phyloP scores from a whole-genome alignment of 495 filamentous ascomycete genomes.

The Aspergillus nidulans region DNA sequence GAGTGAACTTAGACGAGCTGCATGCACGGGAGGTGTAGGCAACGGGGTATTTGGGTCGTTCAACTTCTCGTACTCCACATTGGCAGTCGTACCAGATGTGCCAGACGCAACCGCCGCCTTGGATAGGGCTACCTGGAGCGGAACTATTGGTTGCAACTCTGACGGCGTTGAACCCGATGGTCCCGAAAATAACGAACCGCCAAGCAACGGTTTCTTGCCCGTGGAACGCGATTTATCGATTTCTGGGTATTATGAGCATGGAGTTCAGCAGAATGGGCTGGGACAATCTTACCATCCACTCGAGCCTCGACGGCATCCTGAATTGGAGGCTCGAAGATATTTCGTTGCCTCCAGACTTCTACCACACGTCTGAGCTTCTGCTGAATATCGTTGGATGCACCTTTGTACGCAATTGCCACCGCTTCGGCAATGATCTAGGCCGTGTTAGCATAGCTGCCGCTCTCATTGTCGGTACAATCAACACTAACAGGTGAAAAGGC shows the following conservation, averaged over 20 bases:
- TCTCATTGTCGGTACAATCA: not conserved
- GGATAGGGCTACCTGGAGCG: constrained; percentile 65
- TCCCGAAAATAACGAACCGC: constrained; percentile 65
- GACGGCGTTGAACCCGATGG: constrained; percentile 57
- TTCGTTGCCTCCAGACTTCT: constrained; percentile 85
- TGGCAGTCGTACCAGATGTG: constrained; percentile 61
- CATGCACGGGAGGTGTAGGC: constrained; percentile 82
- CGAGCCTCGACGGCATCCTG: constrained; percentile 72
- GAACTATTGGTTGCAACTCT: constrained; percentile 70
- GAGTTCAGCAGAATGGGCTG: not conserved
- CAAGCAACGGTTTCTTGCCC: constrained; percentile 60
- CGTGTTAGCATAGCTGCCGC: constrained; percentile 18
- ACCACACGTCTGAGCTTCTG: constrained; percentile 82
- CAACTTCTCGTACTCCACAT: constrained; percentile 76
- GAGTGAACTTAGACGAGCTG: constrained; percentile 80
- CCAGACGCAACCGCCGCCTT: constrained; percentile 63
- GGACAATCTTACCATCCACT: constrained; percentile 59
- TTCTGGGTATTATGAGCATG: constrained; percentile 47
- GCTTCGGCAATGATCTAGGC: constrained; percentile 77
- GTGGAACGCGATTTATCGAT: constrained; percentile 71
- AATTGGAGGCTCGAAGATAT: constrained; percentile 77
- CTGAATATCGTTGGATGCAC: constrained; percentile 76
- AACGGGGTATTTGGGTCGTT: constrained; percentile 59
- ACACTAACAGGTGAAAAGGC: constrained; percentile 73
- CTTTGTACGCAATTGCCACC: constrained; percentile 77